Evolutionary conservation across 2,329 filamentous ascomycete genomes (phyloP).

Genomic region (Penicillium sp.): DNA sequence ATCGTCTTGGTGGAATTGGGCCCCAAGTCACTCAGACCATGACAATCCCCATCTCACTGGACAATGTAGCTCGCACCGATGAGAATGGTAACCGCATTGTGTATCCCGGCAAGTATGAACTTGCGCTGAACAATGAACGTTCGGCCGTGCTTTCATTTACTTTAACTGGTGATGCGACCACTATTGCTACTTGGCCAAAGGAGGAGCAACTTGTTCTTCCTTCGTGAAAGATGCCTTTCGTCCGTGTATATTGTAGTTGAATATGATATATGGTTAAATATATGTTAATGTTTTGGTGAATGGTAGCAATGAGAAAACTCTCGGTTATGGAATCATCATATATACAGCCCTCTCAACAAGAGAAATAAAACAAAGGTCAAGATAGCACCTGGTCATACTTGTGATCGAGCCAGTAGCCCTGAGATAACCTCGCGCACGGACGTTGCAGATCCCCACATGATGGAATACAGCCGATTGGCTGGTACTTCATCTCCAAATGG

Average conservation of each 20-base stretch:
- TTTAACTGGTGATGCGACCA: constrained; percentile 34
- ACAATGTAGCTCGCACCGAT: constrained; percentile 41
- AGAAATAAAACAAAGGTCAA: constrained; percentile 28
- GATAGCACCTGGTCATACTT: constrained; percentile 5
- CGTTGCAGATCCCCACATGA: too few species aligned
- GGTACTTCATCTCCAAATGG: too few species aligned
- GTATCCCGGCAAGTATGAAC: constrained; percentile 44
- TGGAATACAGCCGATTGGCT: too few species aligned
- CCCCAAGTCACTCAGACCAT: constrained; percentile 28
- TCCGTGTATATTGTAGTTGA: too few species aligned
- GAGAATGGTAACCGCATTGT: constrained; percentile 40
- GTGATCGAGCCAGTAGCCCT: too few species aligned
- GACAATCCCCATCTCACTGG: constrained; percentile 40
- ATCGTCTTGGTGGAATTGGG: constrained; percentile 32
- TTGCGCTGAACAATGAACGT: constrained; percentile 44
- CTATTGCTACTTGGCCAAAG: constrained; percentile 38
- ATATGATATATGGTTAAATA: not conserved
- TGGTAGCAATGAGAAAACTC: not conserved
- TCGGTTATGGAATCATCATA: constrained; percentile 13
- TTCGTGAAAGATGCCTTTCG: constrained; percentile 2
- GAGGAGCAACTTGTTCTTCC: constrained; percentile 24
- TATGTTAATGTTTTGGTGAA: not conserved
- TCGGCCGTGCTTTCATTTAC: constrained; percentile 35
- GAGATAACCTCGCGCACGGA: too few species aligned
- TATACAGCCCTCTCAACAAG: constrained; percentile 9